Evolutionary conservation across 2,329 filamentous ascomycete genomes (phyloP).

Genomic region (Exophiala mesophila): DNA sequence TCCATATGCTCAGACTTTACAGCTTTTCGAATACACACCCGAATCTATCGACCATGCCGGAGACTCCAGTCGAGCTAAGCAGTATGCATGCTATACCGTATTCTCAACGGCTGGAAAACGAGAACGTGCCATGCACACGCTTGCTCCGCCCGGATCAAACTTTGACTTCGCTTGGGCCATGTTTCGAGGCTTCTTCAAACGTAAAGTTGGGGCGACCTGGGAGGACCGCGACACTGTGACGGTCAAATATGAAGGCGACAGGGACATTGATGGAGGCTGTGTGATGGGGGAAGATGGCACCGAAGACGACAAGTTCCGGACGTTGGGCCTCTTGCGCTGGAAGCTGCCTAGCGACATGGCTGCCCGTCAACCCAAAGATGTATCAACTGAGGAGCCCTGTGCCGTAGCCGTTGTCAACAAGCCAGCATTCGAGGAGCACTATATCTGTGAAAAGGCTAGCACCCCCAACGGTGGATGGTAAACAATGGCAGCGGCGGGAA

Average conservation of each 20-base stretch:
- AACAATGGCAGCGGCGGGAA: background rate
- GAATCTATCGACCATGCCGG: background rate
- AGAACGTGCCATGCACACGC: slow-evolving; percentile 30
- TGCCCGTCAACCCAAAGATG: too few relatives aligned
- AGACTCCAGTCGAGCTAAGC: slow-evolving; percentile 39
- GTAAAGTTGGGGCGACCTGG: slow-evolving; percentile 58
- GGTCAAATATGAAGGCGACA: slow-evolving; percentile 7
- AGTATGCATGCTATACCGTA: slow-evolving; percentile 58
- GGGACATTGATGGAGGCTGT: slow-evolving; percentile 7
- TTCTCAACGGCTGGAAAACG: slow-evolving; percentile 33
- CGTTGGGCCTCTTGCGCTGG: slow-evolving; percentile 5
- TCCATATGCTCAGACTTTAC: slow-evolving; percentile 24
- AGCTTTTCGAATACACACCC: slow-evolving; percentile 57
- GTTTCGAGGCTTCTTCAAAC: slow-evolving; percentile 56
- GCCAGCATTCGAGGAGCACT: slow-evolving; percentile 2
- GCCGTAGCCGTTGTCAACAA: slow-evolving; percentile 15
- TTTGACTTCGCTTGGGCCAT: slow-evolving; percentile 41
- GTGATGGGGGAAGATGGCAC: slow-evolving; percentile 11
- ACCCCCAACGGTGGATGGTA: slow-evolving; percentile 17
- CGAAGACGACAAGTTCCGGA: slow-evolving; percentile 4
- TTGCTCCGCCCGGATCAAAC: slow-evolving; percentile 32
- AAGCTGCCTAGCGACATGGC: too few relatives aligned
- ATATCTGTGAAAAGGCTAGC: slow-evolving; percentile 32
- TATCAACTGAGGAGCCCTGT: too few relatives aligned
- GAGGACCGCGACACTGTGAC: slow-evolving; percentile 36